Evolutionary conservation across 1,139 yeast genomes (phyloP), one percentile per base, ranked within the genome.

Genomic region (Lodderomyces orthopsilosis): DNA sequence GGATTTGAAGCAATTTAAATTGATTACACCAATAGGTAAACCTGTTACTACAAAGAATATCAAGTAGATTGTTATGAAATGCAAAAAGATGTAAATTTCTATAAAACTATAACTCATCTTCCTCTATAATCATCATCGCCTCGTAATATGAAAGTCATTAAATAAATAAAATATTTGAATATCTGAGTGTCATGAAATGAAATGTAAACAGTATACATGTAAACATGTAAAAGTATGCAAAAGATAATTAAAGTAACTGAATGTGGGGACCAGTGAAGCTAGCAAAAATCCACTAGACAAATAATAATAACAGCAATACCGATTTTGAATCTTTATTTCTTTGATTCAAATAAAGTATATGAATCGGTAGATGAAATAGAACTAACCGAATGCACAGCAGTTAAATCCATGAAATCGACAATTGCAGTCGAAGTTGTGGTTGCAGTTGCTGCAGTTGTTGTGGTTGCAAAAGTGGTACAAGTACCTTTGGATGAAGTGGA

Each of bases 321-420:
- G n/a, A n/a, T n/a, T n/a, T n/a, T n/a, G n/a, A n/a, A n/a, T n/a
- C n/a, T n/a, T 8, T 21, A 5, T 21, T n/a, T 27, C 32, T 17
- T 30, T 6, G 34, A 15, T 17, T 30, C 34, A 7, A 30, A 30
- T 8, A 30, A 7, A 8, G 34, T 30, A 13, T 30, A 30, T 8
- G 34, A 30, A 15, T 30, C 34, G 10, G 34, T 30, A n/a, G 34
- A 30, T 30, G 34, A 30, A 14, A 30, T 15, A 9, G 34, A 30
- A 13, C 34, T 30, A 15, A 30, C 34, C 19, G 34, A 30, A 15
- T 30, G 34, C 4, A 30, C 19, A 30, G 19, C 34, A 14, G 34
- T 30, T 13, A 30, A 17, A 30, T 30, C 34, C 17, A 30, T 14
- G 12, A 30, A 30, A 15, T 30, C 34, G 5, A 14, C 18, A 5